Conservation (phyloP, 192 early-diverging fungal genomes). For the Gaertneriomyces semiglobifer region DNA sequence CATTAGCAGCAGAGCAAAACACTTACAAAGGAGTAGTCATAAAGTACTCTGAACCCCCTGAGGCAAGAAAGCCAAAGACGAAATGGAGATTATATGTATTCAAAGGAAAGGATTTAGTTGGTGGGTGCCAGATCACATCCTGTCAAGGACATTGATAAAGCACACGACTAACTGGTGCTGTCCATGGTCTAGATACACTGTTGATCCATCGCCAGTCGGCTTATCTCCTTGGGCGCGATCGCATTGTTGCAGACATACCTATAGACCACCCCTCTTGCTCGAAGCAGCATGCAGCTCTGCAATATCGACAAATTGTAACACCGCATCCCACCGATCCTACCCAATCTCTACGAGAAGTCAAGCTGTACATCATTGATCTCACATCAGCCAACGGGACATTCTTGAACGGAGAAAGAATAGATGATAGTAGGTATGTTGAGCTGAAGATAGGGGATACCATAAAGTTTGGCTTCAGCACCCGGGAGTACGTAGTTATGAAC, state of each 20-base stretch:
- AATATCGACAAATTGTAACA: conserved; percentile 69
- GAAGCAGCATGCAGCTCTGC: conserved; percentile 90
- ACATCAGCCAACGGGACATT: conserved; percentile 88
- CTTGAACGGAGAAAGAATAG: conserved; percentile 76
- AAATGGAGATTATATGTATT: conserved; percentile 90
- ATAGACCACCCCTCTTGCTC: conserved; percentile 94
- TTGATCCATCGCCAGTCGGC: conserved; percentile 83
- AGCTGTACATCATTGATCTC: conserved; percentile 91
- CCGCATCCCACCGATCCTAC: conserved; percentile 38
- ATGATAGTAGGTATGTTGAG: conserved; percentile 77
- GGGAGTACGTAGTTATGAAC: conserved; percentile 88
- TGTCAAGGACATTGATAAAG: no score
- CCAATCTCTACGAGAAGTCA: conserved; percentile 17
- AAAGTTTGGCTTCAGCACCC: conserved; percentile 84
- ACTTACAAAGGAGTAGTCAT: conserved; percentile 81
- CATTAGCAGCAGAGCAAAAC: conserved; percentile 83
- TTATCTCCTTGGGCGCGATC: conserved; percentile 83
- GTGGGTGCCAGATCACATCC: conserved; percentile 32
- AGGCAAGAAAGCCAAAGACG: conserved; percentile 73
- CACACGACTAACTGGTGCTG: no score
- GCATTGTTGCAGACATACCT: conserved; percentile 84
- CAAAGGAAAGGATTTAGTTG: conserved; percentile 84
- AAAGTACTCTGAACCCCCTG: conserved; percentile 88
- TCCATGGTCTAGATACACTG: conserved; percentile 62
- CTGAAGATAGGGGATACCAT: conserved; percentile 77